These are phyloP conservation scores for Hanseniaspora guilliermondii DNA, from an alignment of 805 yeast genomes.

Conservation along the genomic window DNA sequence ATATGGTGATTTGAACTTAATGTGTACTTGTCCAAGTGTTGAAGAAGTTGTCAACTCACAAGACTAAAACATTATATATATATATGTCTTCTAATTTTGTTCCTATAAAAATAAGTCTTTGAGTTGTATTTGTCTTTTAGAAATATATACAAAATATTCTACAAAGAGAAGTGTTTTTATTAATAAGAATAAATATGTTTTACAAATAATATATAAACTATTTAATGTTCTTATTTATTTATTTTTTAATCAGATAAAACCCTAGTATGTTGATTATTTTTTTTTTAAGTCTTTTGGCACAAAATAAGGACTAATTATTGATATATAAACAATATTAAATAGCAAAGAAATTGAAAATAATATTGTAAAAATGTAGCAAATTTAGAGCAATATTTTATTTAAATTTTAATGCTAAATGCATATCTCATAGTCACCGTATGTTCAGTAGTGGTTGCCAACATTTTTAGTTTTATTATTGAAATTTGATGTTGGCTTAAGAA, in stretches of 20 bases:
- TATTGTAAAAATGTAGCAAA: neutral
- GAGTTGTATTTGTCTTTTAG: too few relatives aligned
- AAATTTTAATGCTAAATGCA: neutral
- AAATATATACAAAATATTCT: too few relatives aligned
- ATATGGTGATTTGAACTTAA: conserved; percentile 80
- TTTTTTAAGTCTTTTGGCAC: too few relatives aligned
- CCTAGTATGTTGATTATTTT: too few relatives aligned
- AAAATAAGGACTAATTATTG: too few relatives aligned
- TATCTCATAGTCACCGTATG: neutral
- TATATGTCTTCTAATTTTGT: neutral
- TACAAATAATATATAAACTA: too few relatives aligned
- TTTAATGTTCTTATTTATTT: too few relatives aligned
- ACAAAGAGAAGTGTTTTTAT: too few relatives aligned
- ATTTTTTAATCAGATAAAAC: too few relatives aligned
- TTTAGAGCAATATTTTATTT: neutral
- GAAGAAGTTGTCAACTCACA: conserved; percentile 46
- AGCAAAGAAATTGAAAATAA: neutral
- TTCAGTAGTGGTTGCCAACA: neutral
- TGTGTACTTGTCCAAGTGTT: conserved; percentile 87
- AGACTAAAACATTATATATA: neutral
- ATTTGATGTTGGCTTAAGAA: neutral
- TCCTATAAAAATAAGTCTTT: neutral
- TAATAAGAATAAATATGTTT: too few relatives aligned
- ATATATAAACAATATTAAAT: neutral
- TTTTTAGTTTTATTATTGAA: too few relatives aligned